Percentiles rank a stretch among this genome's conserved stretches.
phyloP scores from a whole-genome alignment of 2,329 filamentous ascomycete genomes.

The Penicillium griseofulvum region DNA sequence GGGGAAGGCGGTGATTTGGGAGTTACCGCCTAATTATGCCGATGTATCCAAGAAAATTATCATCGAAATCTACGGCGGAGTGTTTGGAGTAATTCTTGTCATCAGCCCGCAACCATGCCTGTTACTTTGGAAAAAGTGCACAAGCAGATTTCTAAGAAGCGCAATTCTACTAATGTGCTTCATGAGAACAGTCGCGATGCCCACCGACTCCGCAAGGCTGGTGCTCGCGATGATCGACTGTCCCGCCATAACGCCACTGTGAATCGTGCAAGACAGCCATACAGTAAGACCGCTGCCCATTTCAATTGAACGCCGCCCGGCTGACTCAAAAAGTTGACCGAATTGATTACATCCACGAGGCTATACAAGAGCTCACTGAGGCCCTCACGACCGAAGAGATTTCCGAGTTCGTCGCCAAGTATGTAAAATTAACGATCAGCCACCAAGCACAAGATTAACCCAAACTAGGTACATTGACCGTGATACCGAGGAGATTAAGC shows the following conservation, averaged over 20 bases:
- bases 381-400: constrained; percentile 40
- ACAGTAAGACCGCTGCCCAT: constrained; percentile 53
- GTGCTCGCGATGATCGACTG: constrained; percentile 77
- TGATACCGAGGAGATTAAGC: constrained; percentile 38
- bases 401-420: constrained; percentile 59
- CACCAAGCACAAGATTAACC: background rate
- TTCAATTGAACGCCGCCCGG: background rate
- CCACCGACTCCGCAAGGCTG: constrained; percentile 73
- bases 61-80: background rate
- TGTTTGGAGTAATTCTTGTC: constrained; percentile 1
- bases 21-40: constrained; percentile 38
- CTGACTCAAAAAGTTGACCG: constrained; percentile 56
- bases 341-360: constrained; percentile 69
- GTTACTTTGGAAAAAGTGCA: constrained; percentile 72
- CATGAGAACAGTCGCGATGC: constrained; percentile 90
- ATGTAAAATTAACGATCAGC: constrained; percentile 23
- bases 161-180: constrained; percentile 68
- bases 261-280: constrained; percentile 70
- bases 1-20: constrained; percentile 18
- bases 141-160: constrained; percentile 89
- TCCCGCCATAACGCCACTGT: constrained; percentile 67
- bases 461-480: constrained; percentile 37
- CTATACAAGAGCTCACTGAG: constrained; percentile 42
- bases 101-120: constrained; percentile 57
- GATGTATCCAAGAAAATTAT: constrained; percentile 26